Conservation (phyloP, 1,139 yeast genomes). For the Scheffersomyces insectosa region DNA sequence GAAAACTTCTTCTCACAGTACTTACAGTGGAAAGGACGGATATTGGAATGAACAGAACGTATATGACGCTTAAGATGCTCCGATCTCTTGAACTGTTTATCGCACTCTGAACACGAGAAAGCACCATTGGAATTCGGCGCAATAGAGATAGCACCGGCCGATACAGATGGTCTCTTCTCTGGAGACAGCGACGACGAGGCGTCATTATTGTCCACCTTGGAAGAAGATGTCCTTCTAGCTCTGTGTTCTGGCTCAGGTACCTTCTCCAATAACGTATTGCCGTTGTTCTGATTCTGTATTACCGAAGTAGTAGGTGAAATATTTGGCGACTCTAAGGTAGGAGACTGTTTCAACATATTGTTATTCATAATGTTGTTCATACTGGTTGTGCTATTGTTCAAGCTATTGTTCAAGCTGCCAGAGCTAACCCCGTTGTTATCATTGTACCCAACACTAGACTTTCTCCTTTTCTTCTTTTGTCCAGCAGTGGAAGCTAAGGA, state of each 20-base stretch:
- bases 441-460: conserved; percentile 5
- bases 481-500: conserved; percentile 8
- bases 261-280: neutral
- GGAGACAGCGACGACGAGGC: neutral
- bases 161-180: conserved; percentile 1
- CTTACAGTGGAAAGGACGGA: conserved; percentile 50
- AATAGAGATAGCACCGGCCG: conserved; percentile 6
- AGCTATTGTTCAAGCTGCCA: neutral
- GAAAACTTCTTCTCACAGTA: conserved; percentile 51
- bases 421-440: neutral
- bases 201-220: neutral
- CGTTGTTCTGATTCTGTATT: neutral
- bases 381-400: too few species aligned
- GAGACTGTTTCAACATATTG: neutral
- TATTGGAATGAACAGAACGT: conserved; percentile 49
- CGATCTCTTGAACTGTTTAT: conserved; percentile 47
- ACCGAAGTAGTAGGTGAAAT: neutral
- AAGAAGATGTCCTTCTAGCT: neutral
- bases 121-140: conserved; percentile 19
- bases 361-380: neutral
- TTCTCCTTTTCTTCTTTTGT: conserved; percentile 15
- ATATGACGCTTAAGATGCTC: conserved; percentile 52
- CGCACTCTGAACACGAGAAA: conserved; percentile 49
- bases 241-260: neutral
- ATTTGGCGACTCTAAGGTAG: neutral